These are phyloP conservation scores for cucumber (Cucumis sativus) DNA, from an alignment of 306 rosid genomes.

Conservation along the genomic window Cucumber_9930_V3 NC_026661.2:21564501-21565000, in stretches of 20 bases:
- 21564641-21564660: background rate
- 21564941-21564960: background rate
- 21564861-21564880: conserved; percentile 60
- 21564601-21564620: conserved; percentile 84
- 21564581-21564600: conserved; percentile 70
- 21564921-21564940: conserved; percentile 49
- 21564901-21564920: conserved; percentile 82
- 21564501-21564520: background rate
- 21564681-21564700: background rate
- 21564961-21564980: too few relatives aligned
- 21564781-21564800: background rate
- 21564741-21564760: background rate
- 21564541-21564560: background rate
- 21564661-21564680: background rate
- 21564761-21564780: background rate
- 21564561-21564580: conserved; percentile 35
- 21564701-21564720: background rate
- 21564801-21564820: background rate
- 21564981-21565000: too few relatives aligned
- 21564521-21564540: background rate
- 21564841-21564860: conserved; percentile 6
- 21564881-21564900: conserved; percentile 82
- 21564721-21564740: background rate
- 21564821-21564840: background rate
- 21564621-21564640: conserved; percentile 71